Evolutionary conservation across 2,329 filamentous ascomycete genomes (phyloP).

Genomic region (Cladophialophora psammophila): DNA sequence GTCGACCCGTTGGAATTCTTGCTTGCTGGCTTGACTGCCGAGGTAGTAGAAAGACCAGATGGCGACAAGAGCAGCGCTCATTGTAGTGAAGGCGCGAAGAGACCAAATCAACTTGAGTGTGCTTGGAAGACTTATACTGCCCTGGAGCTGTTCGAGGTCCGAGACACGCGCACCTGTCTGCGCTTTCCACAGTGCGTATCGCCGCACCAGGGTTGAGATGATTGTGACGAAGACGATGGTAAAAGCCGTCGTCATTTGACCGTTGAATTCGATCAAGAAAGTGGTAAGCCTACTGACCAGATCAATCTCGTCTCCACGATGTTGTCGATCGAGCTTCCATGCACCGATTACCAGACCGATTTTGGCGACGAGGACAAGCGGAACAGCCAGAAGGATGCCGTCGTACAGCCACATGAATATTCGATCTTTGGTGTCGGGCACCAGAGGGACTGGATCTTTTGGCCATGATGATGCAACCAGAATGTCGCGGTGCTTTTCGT

Average conservation of each 20-base stretch:
- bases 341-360: conserved; percentile 24
- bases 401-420: conserved; percentile 22
- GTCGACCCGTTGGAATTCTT: conserved; percentile 17
- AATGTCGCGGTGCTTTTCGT: not conserved
- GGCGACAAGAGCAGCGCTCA: conserved; percentile 10
- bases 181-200: conserved; percentile 28
- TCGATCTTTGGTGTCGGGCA: conserved; percentile 16
- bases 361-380: conserved; percentile 21
- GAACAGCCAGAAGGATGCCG: conserved; percentile 13
- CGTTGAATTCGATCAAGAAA: conserved; percentile 26
- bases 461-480: conserved; percentile 18
- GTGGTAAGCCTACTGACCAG: conserved; percentile 20
- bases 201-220: conserved; percentile 26
- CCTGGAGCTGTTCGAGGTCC: conserved; percentile 29
- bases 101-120: conserved; percentile 29
- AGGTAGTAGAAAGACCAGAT: conserved; percentile 31
- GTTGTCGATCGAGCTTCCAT: conserved; percentile 18
- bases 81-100: conserved; percentile 23
- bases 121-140: conserved; percentile 23
- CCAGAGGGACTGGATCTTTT: conserved; percentile 25
- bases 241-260: conserved; percentile 26
- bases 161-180: conserved; percentile 23
- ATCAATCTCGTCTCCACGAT: conserved; percentile 20
- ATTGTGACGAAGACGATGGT: conserved; percentile 31
- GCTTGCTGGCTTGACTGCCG: conserved; percentile 23